These are phyloP conservation scores for Stylonectria norvegica DNA, from an alignment of 2,329 filamentous ascomycete genomes.

Conservation along the genomic window DNA sequence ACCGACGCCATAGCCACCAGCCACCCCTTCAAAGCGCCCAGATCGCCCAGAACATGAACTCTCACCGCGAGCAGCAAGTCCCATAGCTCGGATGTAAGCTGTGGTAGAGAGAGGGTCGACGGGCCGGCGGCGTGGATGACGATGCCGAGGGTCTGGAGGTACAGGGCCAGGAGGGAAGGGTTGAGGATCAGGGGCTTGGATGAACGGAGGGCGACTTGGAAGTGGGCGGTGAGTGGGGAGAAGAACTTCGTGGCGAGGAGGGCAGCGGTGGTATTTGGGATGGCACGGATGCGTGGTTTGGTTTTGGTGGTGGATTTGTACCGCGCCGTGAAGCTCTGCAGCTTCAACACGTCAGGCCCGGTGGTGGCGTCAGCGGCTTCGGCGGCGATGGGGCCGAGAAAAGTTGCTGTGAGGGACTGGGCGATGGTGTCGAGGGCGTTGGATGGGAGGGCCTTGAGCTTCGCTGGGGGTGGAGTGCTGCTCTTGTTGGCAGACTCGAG, in stretches of 20 bases:
- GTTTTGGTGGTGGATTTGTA: conserved; percentile 34
- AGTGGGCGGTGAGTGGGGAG: conserved; percentile 78
- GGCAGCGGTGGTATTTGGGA: conserved; percentile 74
- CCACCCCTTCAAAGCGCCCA: conserved; percentile 67
- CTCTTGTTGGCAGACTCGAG: conserved; percentile 31
- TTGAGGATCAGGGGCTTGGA: conserved; percentile 63
- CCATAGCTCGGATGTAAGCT: conserved; percentile 83
- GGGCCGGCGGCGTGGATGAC: conserved; percentile 81
- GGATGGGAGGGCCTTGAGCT: conserved; percentile 49
- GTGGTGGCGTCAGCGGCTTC: conserved; percentile 74
- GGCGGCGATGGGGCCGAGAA: conserved; percentile 79
- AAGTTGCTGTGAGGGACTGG: conserved; percentile 62
- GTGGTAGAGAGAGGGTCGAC: conserved; percentile 68
- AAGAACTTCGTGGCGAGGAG: conserved; percentile 78
- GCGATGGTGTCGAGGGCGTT: conserved; percentile 68
- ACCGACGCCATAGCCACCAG: conserved; percentile 76
- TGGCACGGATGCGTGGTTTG: conserved; percentile 49
- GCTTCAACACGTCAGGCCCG: conserved; percentile 80
- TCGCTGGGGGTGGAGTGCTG: conserved; percentile 25
- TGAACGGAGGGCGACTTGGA: conserved; percentile 60
- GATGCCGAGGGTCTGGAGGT: conserved; percentile 81
- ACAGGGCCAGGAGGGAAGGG: conserved; percentile 71
- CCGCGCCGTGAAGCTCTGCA: conserved; percentile 77
- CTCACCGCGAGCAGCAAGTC: conserved; percentile 72
- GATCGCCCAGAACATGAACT: conserved; percentile 56